Conservation (phyloP, 2,329 filamentous ascomycete species). For the Sphaerulina vaccinii region DNA sequence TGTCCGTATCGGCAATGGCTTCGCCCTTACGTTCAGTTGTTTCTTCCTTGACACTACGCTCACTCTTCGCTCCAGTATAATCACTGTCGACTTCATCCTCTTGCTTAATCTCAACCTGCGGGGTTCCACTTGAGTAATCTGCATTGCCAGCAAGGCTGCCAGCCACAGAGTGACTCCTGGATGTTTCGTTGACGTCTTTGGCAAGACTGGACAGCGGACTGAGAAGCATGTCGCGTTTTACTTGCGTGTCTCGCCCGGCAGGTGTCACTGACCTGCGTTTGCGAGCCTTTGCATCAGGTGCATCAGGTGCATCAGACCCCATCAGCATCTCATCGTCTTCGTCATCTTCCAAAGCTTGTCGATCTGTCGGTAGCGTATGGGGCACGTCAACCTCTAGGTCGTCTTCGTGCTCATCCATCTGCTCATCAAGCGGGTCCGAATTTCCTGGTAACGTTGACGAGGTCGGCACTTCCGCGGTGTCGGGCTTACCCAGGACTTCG, state of each 20-base stretch:
- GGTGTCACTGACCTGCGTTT: no score
- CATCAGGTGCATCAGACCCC: neutral
- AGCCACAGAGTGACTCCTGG: neutral
- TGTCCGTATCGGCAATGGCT: neutral
- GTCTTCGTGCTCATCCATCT: neutral
- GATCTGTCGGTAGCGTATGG: neutral
- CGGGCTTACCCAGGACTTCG: neutral
- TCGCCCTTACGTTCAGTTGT: neutral
- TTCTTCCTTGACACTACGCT: neutral
- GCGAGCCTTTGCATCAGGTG: no score
- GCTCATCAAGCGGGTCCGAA: neutral
- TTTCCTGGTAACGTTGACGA: neutral
- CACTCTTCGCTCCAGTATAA: neutral
- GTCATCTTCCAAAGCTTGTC: neutral
- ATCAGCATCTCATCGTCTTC: neutral
- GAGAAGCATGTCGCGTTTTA: neutral
- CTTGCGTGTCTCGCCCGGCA: no score
- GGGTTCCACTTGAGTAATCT: neutral
- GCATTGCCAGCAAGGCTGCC: no score
- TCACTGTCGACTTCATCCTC: neutral
- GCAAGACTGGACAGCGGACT: neutral
- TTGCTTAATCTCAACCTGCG: neutral
- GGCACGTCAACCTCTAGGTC: constrained; percentile 3
- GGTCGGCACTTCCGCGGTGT: neutral
- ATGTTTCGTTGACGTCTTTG: neutral